Evolutionary conservation across 139 green algal genomes (phyloP), one percentile per base, ranked within the genome.

Genomic region (Eudorina sp.): DNA sequence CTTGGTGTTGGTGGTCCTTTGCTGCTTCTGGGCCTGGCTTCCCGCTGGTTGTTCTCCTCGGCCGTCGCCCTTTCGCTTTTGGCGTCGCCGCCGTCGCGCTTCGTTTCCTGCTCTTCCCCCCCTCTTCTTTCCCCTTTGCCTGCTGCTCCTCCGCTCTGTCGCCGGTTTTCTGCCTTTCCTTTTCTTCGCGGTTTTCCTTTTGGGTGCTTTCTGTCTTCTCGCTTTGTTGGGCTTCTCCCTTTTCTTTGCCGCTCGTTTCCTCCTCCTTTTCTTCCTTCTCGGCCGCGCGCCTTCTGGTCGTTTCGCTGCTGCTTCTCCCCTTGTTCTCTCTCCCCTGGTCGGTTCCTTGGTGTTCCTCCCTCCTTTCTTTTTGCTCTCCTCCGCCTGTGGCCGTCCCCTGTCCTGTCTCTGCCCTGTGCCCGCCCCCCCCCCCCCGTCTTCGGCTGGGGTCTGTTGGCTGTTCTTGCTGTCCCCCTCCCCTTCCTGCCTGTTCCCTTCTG

Each of bases 151-250:
- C 69, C 94, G 92, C 89, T 92, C 86, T 70, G 91, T 64, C 86
- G 92, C 92, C 72, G 85, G 90, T 87, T 94, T 90, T 90, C 90
- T 95, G 40, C 90, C 89, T 51, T 95, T 96, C 89, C 80, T 95
- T 87, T 74, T 96, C 68, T 85, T 95, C 78, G 94, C 95, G 89
- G 93, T 84, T 84, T 89, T 95, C 80, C 88, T 96, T 55, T 86
- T 95, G 66, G 85, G 90, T 82, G 92, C 92, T 73, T 95, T 95
- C 91, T 92, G 81, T 86, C 92, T 94, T 74, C 86, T 94, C 86
- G 94, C 96, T 86, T 79, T 96, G 66, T 64, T 96, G 76, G 68
- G 95, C 41, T 96, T 96, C 84, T 96, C 95, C 88, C 83, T 96
- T 75, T 94, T 96, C 80, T 96, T 96, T 87, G 92, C 96, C 90